Percentiles rank a stretch among this genome's conserved stretches.
These are phyloP conservation scores for Saccharomyces paradoxus DNA, from an alignment of 805 yeast species.

Conservation along the genomic window DNA sequence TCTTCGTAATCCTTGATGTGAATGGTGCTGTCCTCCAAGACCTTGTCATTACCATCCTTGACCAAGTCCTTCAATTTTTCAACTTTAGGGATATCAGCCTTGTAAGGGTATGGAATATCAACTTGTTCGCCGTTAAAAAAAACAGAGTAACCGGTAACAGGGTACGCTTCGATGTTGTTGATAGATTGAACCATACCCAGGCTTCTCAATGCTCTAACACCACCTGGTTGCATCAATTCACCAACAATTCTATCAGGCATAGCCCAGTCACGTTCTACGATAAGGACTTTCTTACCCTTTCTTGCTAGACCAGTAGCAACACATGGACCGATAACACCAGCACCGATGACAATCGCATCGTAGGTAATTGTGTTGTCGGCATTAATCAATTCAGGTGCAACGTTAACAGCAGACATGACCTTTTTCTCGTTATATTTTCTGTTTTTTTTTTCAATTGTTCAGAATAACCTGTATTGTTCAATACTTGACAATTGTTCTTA, in stretches of 20 bases:
- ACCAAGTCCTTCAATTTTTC: constrained; percentile 50
- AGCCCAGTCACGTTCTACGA: constrained; percentile 79
- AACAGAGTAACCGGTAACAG: constrained; percentile 74
- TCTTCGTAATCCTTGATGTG: constrained; percentile 47
- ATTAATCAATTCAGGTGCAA: constrained; percentile 12
- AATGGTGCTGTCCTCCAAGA: constrained; percentile 44
- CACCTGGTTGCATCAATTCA: constrained; percentile 94
- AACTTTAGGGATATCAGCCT: constrained; percentile 39
- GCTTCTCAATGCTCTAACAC: constrained; percentile 73
- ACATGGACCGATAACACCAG: constrained; percentile 96
- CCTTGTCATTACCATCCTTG: constrained; percentile 49
- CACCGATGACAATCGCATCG: constrained; percentile 91
- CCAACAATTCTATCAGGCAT: constrained; percentile 96
- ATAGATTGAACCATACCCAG: constrained; percentile 68
- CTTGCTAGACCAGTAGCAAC: constrained; percentile 84
- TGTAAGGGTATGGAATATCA: constrained; percentile 63
- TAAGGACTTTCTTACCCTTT: constrained; percentile 73
- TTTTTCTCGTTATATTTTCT: background rate
- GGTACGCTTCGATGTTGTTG: constrained; percentile 51
- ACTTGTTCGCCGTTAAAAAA: constrained; percentile 53
- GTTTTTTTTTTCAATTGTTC: background rate
- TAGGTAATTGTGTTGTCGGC: constrained; percentile 34
- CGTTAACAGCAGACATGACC: background rate
- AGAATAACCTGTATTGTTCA: background rate
- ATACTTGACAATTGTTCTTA: background rate